Evolutionary conservation across 2,329 filamentous ascomycete species (phyloP), one percentile per base, ranked within the genome.

Genomic region (Xylaria sp.): DNA sequence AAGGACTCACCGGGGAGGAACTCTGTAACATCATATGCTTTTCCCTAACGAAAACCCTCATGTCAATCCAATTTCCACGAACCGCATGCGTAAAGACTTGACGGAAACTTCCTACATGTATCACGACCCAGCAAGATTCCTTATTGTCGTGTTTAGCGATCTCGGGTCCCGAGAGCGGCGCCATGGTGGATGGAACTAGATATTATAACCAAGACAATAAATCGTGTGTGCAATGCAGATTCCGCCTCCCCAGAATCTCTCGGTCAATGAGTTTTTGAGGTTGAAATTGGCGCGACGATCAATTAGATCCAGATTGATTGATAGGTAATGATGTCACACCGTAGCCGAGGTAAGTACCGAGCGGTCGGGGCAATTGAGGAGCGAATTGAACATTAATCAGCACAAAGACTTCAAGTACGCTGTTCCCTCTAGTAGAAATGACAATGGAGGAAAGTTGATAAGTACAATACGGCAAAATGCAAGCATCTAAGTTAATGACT

Each of bases 81-180:
- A 59, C 15, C 54, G 64, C 46, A 10, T 32, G 9, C 28, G 18
- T 32, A 9, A 18, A 18, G 13, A n/a, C 18, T 55, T 37, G 32
- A 41, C 12, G 7, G 57, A 50, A 28, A 12, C 46, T 44, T 39
- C 52, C 71, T 81, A 89, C 92, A 82, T 97, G 92, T 69, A 97
- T 88, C 77, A 97, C 93, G 55, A 97, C 93, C 94, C 94, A 97
- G 83, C 94, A 97, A 60, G 93, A 95, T 75, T 97, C 89, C 76
- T 88, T 87, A 76, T 85, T 91, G 82, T 92, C 92, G 85, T 98
- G 95, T 83, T 94, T 83, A 25, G 86, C 85, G 67, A 89, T 83
- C 63, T 89, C 86, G 60, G 79, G 81, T 52, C 87, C 87, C 18
- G 83, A 86, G 64, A 88, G 78, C 63, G 79, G 78, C 82, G 85